phyloP scores from a whole-genome alignment of 768 basidiomycete genomes.

The Leucosporidium yakuticum region DNA sequence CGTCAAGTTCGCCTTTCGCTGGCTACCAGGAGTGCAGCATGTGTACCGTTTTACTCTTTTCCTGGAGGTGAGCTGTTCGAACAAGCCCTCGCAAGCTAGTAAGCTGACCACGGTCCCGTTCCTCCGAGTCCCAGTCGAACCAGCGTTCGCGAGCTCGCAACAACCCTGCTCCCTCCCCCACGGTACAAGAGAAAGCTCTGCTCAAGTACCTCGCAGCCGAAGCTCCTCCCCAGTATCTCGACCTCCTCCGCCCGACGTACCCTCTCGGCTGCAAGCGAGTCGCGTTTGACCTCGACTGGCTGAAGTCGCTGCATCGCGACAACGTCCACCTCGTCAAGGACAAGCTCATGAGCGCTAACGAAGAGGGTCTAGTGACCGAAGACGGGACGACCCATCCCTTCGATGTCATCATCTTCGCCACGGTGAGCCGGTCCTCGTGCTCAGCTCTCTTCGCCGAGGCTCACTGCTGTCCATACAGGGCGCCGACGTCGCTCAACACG shows the following conservation, averaged over 20 bases:
- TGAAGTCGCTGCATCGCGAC: slow-evolving; percentile 51
- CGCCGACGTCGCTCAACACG: slow-evolving; percentile 27
- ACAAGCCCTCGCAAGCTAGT: too few relatives aligned
- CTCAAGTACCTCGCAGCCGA: background rate
- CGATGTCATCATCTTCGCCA: slow-evolving; percentile 27
- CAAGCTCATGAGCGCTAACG: slow-evolving; percentile 14
- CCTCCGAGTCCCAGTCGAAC: too few relatives aligned
- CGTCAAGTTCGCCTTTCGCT: slow-evolving; percentile 21
- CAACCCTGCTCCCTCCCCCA: background rate
- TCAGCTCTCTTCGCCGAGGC: too few relatives aligned
- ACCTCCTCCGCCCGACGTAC: slow-evolving; percentile 44
- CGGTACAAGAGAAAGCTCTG: background rate
- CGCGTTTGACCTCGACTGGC: slow-evolving; percentile 55
- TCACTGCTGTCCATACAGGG: too few relatives aligned
- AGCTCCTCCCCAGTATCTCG: background rate
- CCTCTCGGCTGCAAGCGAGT: slow-evolving; percentile 46
- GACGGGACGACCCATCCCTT: slow-evolving; percentile 17
- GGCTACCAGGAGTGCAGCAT: slow-evolving; percentile 22
- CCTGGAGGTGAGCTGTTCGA: background rate
- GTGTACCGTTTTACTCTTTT: slow-evolving; percentile 26
- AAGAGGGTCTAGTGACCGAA: slow-evolving; percentile 12
- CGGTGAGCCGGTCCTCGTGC: background rate
- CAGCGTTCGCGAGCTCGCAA: too few relatives aligned
- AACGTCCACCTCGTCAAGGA: slow-evolving; percentile 50
- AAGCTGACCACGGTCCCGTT: too few relatives aligned